Conservation (phyloP, 345 rosid species). For the Cardamine resedifolia region DNA sequence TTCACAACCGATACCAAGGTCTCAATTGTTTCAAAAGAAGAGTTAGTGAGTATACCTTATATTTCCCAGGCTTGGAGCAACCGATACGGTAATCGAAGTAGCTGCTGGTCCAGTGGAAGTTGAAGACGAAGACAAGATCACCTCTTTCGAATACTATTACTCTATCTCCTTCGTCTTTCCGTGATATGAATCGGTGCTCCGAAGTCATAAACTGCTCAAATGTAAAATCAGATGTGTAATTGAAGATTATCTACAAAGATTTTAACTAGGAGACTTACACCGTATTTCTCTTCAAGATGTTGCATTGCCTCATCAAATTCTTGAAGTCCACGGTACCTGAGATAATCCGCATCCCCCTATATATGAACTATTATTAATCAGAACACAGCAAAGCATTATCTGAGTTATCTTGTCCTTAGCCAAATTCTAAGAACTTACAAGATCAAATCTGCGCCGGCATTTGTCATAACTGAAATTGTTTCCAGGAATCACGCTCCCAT, state of each 20-base stretch:
- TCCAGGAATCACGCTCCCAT: conserved; percentile 62
- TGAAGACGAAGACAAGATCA: conserved; percentile 84
- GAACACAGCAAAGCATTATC: conserved; percentile 18
- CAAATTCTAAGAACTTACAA: conserved; percentile 49
- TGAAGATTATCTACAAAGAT: background rate
- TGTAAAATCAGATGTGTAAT: background rate
- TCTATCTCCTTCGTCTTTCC: conserved; percentile 78
- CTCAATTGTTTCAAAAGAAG: background rate
- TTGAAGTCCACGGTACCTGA: conserved; percentile 83
- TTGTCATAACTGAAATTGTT: conserved; percentile 80
- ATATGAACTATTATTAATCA: conserved; percentile 10
- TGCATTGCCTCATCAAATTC: conserved; percentile 98
- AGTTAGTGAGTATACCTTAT: conserved; percentile 56
- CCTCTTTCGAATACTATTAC: conserved; percentile 83
- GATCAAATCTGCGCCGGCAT: conserved; percentile 94
- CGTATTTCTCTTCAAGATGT: conserved; percentile 70
- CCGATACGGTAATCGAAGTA: conserved; percentile 81
- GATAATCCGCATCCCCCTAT: conserved; percentile 82
- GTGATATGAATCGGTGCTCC: conserved; percentile 80
- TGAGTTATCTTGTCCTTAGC: conserved; percentile 5
- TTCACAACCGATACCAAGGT: background rate
- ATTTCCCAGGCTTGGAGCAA: conserved; percentile 85
- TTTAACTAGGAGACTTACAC: conserved; percentile 49
- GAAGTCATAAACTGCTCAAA: conserved; percentile 83
- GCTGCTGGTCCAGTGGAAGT: conserved; percentile 90